phyloP scores from a whole-genome alignment of 202 grass and related monocot species.

The Digitaria exilis region DNA sequence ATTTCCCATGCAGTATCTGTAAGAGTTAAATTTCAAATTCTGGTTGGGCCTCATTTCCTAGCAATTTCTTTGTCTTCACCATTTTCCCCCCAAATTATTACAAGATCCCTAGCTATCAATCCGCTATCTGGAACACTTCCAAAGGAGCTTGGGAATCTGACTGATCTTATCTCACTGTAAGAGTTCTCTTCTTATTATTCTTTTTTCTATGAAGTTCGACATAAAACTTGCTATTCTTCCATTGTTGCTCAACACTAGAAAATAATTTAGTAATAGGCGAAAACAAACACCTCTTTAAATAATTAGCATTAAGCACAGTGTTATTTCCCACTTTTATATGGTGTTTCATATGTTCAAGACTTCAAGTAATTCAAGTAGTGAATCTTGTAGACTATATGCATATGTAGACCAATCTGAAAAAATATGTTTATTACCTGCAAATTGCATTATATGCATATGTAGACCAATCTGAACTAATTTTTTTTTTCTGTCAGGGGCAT shows the following conservation, averaged over 20 bases:
- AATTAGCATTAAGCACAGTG: background rate
- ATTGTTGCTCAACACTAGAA: background rate
- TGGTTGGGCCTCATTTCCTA: background rate
- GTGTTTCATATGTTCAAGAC: background rate
- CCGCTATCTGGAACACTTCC: slow-evolving; percentile 67
- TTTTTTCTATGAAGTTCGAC: background rate
- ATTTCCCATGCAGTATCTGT: slow-evolving; percentile 56
- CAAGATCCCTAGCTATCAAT: slow-evolving; percentile 51
- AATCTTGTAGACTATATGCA: background rate
- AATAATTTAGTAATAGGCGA: background rate
- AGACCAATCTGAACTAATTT: background rate
- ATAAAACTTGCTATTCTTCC: background rate
- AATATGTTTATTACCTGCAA: background rate
- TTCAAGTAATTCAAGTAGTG: background rate
- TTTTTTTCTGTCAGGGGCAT: slow-evolving; percentile 52
- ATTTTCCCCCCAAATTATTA: background rate
- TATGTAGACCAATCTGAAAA: background rate
- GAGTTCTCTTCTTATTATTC: background rate
- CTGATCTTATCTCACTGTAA: slow-evolving; percentile 30
- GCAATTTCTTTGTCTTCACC: background rate
- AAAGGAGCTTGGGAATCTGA: slow-evolving; percentile 75
- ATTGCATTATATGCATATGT: background rate
- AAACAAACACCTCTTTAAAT: background rate
- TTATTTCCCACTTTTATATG: background rate
- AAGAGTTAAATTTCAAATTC: background rate